Evolutionary conservation across 2,329 filamentous ascomycete genomes (phyloP), one percentile per base, ranked within the genome.

Genomic region (Apiospora malaysiana): DNA sequence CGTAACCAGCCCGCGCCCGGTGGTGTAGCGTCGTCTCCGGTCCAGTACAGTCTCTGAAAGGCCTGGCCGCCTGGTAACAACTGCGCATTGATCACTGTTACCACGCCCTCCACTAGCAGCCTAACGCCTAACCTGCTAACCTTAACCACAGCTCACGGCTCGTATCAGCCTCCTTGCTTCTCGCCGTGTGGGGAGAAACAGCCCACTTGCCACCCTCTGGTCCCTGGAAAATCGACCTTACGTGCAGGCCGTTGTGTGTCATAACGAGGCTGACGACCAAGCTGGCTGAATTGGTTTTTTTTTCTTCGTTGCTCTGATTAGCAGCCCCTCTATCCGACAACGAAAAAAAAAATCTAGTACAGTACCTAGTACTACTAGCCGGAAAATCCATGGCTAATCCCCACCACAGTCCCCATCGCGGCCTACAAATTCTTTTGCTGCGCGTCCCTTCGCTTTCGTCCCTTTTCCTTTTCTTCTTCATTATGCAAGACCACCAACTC

Each of bases 401-500:
- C 65, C 40, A 25, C 40, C n/a, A n/a, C 9, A 6, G 16, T 59
- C 51, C 65, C 42, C 42, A 67, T 46, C 43, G 42, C 4, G 65
- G 23, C 65, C 43, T 67, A 40, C 65, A 66, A 76, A 76, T 77
- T 71, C 70, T 71, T 71, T 47, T 68, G 72, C 71, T 51, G 51
- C 21, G 37, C 43, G 23, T 63, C 69, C 69, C 70, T 72, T 74
- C 75, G 72, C 76, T 77, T 74, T 72, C 70, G 71, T 74, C 75
- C 75, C 73, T 76, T 77, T 77, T 74, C 71, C 70, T 71, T 74
- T 75, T 75, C 73, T 76, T 77, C 75, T 75, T 76, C 76, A 76
- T 77, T 77, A 74, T 76, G 71, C 40, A 82, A 84, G 84, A 86
- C 85, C 84, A 83, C 82, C 79, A 79, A 79, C 78, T 82, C 80